Evolutionary conservation across 1,139 yeast species (phyloP).

Genomic region (Saccharomyces hybrid): DNA sequence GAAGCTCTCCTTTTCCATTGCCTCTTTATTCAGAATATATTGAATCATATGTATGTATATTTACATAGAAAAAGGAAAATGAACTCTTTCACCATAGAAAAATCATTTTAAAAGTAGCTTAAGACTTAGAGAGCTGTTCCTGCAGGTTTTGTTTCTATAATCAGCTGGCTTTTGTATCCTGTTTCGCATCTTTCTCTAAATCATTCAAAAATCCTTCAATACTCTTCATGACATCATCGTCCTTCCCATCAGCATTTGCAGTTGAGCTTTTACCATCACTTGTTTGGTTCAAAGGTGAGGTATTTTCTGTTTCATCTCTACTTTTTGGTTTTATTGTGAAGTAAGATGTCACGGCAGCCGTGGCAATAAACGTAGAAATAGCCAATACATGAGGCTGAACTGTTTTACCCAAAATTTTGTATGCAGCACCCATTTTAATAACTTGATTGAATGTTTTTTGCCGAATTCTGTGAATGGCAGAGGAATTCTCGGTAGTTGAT

Average conservation of each 20-base stretch:
- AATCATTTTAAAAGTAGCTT: not conserved
- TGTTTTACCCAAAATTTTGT: constrained; percentile 55
- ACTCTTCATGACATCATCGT: constrained; percentile 10
- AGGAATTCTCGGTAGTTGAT: too few species aligned
- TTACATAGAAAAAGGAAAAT: not conserved
- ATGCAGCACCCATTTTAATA: constrained; percentile 49
- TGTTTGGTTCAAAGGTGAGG: not conserved
- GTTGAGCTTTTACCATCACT: too few species aligned
- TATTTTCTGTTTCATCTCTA: constrained; percentile 2
- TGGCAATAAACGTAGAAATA: constrained; percentile 33
- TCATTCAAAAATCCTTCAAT: not conserved
- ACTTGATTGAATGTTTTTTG: not conserved
- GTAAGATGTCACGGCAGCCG: constrained; percentile 32
- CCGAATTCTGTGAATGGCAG: not conserved
- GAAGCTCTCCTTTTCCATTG: not conserved
- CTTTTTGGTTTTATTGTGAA: constrained; percentile 18
- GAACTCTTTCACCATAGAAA: not conserved
- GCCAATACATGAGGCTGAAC: constrained; percentile 49
- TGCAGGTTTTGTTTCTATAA: not conserved
- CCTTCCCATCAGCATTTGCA: constrained; percentile 3
- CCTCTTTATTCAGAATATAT: not conserved
- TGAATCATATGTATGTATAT: not conserved
- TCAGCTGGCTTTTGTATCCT: not conserved
- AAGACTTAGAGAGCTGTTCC: too few species aligned
- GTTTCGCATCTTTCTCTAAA: not conserved